A percentile compares a stretch with the other conserved stretches of the same genome.
These are phyloP conservation scores for Paralagenidium karlingii DNA, from an alignment of 352 stramenopile species.

Conservation along the genomic window DNA sequence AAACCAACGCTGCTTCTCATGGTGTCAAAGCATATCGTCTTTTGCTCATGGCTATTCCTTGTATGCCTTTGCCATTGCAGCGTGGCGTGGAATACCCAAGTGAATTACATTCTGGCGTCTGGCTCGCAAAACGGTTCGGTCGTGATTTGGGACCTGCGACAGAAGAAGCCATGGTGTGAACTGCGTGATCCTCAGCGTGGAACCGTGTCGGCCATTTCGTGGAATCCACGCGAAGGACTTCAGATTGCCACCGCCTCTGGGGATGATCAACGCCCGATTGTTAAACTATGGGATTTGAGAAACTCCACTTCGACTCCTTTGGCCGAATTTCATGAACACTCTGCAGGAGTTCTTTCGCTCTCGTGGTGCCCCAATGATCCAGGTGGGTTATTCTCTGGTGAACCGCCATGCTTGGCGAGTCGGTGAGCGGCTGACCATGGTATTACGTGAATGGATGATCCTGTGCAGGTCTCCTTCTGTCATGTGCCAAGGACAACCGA, in stretches of 20 bases:
- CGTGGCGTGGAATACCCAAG: slow-evolving; percentile 96
- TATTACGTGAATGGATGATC: too few species aligned
- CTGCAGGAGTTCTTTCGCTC: slow-evolving; percentile 91
- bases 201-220: slow-evolving; percentile 88
- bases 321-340: slow-evolving; percentile 92
- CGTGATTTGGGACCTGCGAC: slow-evolving; percentile 96
- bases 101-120: slow-evolving; percentile 96
- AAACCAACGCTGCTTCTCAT: neutral
- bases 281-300: slow-evolving; percentile 98
- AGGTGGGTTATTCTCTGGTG: too few species aligned
- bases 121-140: slow-evolving; percentile 89
- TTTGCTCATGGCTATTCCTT: neutral
- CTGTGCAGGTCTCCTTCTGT: slow-evolving; percentile 86
- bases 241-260: slow-evolving; percentile 94
- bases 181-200: slow-evolving; percentile 83
- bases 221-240: slow-evolving; percentile 96
- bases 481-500: slow-evolving; percentile 96
- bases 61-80: slow-evolving; percentile 11
- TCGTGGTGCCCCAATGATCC: slow-evolving; percentile 96
- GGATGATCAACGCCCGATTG: slow-evolving; percentile 91
- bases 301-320: slow-evolving; percentile 95
- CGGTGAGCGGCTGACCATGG: too few species aligned
- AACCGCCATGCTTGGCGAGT: too few species aligned
- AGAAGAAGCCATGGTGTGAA: slow-evolving; percentile 98
- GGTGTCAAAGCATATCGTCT: neutral